A percentile compares a stretch with the other conserved stretches of the same genome.
These are phyloP conservation scores for Pichia pseudocactophila DNA, from an alignment of 805 yeast species.

Conservation along the genomic window DNA sequence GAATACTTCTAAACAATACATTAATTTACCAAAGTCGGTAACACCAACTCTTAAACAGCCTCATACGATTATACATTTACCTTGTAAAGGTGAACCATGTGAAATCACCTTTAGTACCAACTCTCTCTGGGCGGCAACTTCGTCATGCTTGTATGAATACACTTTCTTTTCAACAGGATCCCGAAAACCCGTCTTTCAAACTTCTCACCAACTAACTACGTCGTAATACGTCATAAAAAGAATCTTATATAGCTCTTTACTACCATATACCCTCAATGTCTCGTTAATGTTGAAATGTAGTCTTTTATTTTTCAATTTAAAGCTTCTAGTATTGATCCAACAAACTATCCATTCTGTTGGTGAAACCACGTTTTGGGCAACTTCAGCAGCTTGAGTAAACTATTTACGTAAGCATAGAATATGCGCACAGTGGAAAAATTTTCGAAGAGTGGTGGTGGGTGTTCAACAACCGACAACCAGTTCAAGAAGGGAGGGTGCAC, in stretches of 20 bases:
- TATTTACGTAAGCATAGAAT: neutral
- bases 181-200: no score
- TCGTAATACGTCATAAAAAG: no score
- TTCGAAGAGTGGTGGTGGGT: neutral
- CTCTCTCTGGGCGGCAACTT: constrained; percentile 63
- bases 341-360: no score
- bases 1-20: neutral
- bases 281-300: no score
- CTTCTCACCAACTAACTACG: neutral
- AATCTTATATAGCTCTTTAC: no score
- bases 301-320: no score
- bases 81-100: constrained; percentile 15
- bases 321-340: no score
- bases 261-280: no score
- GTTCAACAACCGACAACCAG: no score
- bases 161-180: constrained; percentile 42
- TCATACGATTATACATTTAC: constrained; percentile 48
- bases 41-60: neutral
- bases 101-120: constrained; percentile 27
- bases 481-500: no score
- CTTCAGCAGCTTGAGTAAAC: neutral
- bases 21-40: neutral
- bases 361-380: no score
- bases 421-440: neutral
- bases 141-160: constrained; percentile 74